Conservation (phyloP, 306 rosid species). For the Cyclanthera cordifolia region DNA sequence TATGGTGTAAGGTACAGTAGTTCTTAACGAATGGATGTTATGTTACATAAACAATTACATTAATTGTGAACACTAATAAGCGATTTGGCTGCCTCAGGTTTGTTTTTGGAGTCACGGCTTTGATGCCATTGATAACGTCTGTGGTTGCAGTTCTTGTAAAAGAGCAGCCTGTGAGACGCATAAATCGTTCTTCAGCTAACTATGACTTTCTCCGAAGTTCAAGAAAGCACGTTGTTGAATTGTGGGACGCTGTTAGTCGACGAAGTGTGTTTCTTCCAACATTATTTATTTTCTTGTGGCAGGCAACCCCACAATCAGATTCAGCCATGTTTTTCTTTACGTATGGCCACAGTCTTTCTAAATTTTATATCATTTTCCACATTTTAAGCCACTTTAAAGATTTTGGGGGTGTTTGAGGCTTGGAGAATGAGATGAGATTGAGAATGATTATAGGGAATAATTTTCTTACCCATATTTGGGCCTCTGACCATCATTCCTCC, state of each 20-base stretch:
- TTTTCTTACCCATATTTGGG: too few relatives aligned
- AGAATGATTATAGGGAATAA: too few relatives aligned
- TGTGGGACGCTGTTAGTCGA: slow-evolving; percentile 70
- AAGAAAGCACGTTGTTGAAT: slow-evolving; percentile 53
- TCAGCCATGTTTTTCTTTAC: slow-evolving; percentile 95
- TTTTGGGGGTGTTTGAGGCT: too few relatives aligned
- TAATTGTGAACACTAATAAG: background rate
- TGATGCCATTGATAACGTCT: slow-evolving; percentile 84
- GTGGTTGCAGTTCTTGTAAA: slow-evolving; percentile 93
- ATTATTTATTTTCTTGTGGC: slow-evolving; percentile 91
- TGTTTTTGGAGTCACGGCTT: slow-evolving; percentile 90
- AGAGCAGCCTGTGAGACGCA: slow-evolving; percentile 53
- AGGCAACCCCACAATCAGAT: slow-evolving; percentile 95
- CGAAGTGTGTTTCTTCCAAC: slow-evolving; percentile 81
- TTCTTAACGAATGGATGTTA: background rate
- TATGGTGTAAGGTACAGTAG: slow-evolving; percentile 79
- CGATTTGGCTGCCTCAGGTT: slow-evolving; percentile 44
- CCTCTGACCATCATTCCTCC: too few relatives aligned
- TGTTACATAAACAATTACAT: slow-evolving; percentile 11
- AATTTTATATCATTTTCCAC: slow-evolving; percentile 17
- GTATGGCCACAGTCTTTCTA: slow-evolving; percentile 39
- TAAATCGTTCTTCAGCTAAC: slow-evolving; percentile 27
- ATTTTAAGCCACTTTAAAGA: background rate
- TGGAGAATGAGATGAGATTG: too few relatives aligned
- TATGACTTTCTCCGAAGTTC: slow-evolving; percentile 53